A percentile compares a stretch with the other conserved stretches of the same genome.
Conservation (phyloP, 2,329 filamentous ascomycete genomes). For the Thelonectria discophora region DNA sequence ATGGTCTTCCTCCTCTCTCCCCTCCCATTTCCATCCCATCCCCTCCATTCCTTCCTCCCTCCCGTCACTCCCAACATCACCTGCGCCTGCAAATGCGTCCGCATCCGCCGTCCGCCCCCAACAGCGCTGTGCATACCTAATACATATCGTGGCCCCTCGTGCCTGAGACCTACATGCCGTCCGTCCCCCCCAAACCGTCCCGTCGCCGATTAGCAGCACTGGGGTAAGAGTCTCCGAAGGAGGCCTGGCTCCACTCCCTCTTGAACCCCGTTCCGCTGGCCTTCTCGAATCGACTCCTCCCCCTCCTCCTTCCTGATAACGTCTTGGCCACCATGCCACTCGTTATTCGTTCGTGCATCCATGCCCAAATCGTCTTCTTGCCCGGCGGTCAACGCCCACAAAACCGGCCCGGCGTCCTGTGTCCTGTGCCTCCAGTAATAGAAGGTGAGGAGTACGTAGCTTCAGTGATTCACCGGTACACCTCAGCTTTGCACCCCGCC, state of each 20-base stretch:
- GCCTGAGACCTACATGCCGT: slow-evolving; percentile 1
- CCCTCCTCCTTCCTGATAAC: no score
- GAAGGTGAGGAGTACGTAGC: not conserved
- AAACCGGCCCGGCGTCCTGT: slow-evolving; percentile 23
- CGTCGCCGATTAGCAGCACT: no score
- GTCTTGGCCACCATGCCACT: no score
- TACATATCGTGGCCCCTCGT: not conserved
- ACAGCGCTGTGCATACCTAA: slow-evolving; percentile 2
- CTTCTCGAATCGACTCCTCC: no score
- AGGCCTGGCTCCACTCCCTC: no score
- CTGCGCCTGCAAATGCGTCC: slow-evolving; percentile 15
- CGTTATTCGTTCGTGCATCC: not conserved
- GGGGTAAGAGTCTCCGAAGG: no score
- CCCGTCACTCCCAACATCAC: not conserved
- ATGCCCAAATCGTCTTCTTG: not conserved
- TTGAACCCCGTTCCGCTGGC: no score
- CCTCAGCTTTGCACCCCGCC: not conserved
- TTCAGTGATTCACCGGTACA: slow-evolving; percentile 5
- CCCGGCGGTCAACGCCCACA: slow-evolving; percentile 13
- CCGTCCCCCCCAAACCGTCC: no score
- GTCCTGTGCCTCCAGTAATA: not conserved
- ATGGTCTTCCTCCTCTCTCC: no score
- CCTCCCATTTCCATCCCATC: not conserved
- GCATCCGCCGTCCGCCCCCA: slow-evolving; percentile 3
- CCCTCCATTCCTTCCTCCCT: not conserved